A percentile compares a stretch with the other conserved stretches of the same genome.
Conservation (phyloP, 169 alveolate genomes). For the Plasmodium knowlesi region DNA sequence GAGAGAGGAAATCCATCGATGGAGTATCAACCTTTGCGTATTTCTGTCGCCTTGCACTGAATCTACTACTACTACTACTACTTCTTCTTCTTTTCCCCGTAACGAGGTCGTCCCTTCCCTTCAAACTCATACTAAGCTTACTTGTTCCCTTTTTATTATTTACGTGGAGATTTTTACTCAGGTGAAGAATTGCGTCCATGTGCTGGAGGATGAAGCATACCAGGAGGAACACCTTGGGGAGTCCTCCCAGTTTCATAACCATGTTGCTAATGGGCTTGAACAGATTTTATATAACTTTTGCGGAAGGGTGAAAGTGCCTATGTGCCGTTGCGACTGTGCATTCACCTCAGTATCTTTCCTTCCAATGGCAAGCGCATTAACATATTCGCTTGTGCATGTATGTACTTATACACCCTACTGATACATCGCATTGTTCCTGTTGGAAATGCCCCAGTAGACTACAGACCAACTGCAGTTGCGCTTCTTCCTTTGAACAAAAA, state of each 20-base stretch:
- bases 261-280: not conserved
- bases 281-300: not conserved
- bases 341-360: not conserved
- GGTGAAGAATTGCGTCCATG: not conserved
- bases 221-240: slow-evolving; percentile 12
- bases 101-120: not conserved
- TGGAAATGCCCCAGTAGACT: not conserved
- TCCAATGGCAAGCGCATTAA: not conserved
- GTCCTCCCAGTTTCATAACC: not conserved
- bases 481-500: not conserved
- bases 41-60: not conserved
- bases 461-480: not conserved
- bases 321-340: not conserved
- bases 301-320: not conserved
- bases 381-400: not conserved
- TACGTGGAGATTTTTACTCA: not conserved
- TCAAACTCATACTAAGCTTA: slow-evolving; percentile 2
- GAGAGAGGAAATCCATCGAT: not conserved
- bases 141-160: slow-evolving; percentile 1
- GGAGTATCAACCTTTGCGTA: not conserved
- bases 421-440: not conserved
- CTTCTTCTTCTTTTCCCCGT: not conserved
- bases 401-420: not conserved
- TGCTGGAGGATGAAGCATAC: slow-evolving; percentile 16
- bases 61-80: too few species aligned